Base-by-base conservation (phyloP, 2,329 filamentous ascomycete genomes). In the Simplicillium sp. region DNA sequence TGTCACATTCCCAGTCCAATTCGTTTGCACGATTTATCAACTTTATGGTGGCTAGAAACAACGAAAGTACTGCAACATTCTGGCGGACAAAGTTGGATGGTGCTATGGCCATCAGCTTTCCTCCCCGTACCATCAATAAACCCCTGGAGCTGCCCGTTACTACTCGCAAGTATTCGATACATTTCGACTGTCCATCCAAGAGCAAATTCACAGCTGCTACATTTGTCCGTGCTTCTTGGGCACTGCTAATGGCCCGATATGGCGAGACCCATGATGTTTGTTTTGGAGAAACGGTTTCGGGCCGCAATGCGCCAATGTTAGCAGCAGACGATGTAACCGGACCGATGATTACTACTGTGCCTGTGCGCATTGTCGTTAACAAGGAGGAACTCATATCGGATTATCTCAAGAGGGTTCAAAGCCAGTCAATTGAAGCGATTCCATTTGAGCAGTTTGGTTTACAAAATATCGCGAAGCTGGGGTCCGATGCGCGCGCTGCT, bases 281-380 rank as follows among this genome's bases (percentile, higher is more conserved):
- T 7, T 67, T 51, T 18, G 53, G 50, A 2, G 36, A 41, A 1
- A 42, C 48, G 3, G 33, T 49, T 1, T 46, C 46, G 2, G 53
- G 53, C 8, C 44, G 51, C 5, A 43, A 48, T 7, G 46, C 46
- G 1, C 42, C 46, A 1, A 28, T 55, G 8, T 18, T 37, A 1
- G 48, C 46, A 3, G 46, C 54, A 3, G 45, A 48, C 13, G 36
- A 39, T 16, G 40, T 53, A 2, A 41, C 45, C 3, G 53, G 48
- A 1, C 51, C 53, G 12, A 49, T 48, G 1, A 49, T 55, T n/a
- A 43, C 48, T 11, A 49, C 47, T 3, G 44, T 54, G 0, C 51
- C 50, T 4, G 13, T 52, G 3, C 42, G 47, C 1, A 18, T 51
- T 9, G 12, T 16, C 2, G 37, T 42, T 29, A 25, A 25, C 5